Evolutionary conservation across 2,329 filamentous ascomycete genomes (phyloP), one percentile per base, ranked within the genome.

Genomic region (Polychaeton citri): DNA sequence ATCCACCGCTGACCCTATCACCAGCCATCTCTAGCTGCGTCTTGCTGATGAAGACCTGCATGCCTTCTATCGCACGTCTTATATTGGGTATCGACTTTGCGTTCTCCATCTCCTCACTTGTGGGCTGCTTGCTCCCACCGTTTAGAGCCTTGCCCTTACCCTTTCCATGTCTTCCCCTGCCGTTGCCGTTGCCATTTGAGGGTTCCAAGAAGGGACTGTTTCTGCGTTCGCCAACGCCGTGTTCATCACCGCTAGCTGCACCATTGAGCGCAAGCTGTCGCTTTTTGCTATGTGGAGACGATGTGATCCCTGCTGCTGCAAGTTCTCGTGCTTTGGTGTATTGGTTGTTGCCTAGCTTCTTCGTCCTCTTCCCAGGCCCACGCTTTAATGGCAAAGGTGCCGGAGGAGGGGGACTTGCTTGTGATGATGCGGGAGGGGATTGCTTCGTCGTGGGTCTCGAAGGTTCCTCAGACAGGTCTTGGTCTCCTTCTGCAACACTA

Each of bases 41-140:
- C 45, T 84, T 76, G 3, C 81, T 79, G 43, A 95, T 94, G 52
- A 88, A 95, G 47, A 90, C 85, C 40, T 93, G 70, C 53, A 95
- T 92, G 15, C 74, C 81, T 3, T 81, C 74, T 8, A 48, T 34
- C 5, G 87, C 84, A 7, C 85, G 79, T 44, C 82, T 76, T 60
- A 49, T 49, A 30, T 46, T 42, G 13, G 35, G 17, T 5, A 46
- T 20, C 6, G 40, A 43, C 35, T 32, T 32, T 17, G 13, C 12
- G 12, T 82, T 84, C 75, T 79, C 77, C 92, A 82, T 19, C 78
- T 87, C 38, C 86, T 74, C 47, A 68, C 65, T 36, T 72, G 65
- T 9, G 69, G 59, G 43, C 72, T 65, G 57, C 66, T 64, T 34
- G n/a, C 19, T 28, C n/a, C 16, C 18, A 10, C 38, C 42, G 68